phyloP scores from a whole-genome alignment of 2,329 filamentous ascomycete species.

The Monilinia polystroma region DNA sequence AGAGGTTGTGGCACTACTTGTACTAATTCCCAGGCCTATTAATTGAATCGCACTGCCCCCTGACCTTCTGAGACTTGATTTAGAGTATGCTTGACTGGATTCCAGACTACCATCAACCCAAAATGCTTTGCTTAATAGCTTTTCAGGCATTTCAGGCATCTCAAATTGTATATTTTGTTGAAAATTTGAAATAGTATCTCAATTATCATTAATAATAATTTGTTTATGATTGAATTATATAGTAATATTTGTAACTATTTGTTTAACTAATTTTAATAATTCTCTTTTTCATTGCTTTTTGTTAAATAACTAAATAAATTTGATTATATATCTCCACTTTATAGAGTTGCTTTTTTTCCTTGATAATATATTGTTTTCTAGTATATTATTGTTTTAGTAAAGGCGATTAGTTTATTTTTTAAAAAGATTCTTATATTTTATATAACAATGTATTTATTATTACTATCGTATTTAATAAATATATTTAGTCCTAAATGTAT shows the following conservation, averaged over 20 bases:
- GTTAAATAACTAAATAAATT: constrained; percentile 40
- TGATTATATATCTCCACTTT: constrained; percentile 36
- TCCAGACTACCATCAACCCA: constrained; percentile 30
- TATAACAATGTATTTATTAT: constrained; percentile 29
- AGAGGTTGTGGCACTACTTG: constrained; percentile 16
- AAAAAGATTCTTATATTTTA: constrained; percentile 28
- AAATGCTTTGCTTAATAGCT: constrained; percentile 29
- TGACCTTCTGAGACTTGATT: constrained; percentile 27
- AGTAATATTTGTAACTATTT: constrained; percentile 38
- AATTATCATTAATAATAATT: constrained; percentile 33
- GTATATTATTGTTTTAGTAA: constrained; percentile 27
- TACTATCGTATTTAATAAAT: constrained; percentile 31
- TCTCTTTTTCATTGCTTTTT: constrained; percentile 36
- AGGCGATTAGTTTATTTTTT: constrained; percentile 30
- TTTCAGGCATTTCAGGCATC: constrained; percentile 26
- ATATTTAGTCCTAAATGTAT: constrained; percentile 36
- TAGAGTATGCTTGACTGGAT: constrained; percentile 28
- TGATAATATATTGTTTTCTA: constrained; percentile 25
- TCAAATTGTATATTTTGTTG: constrained; percentile 35
- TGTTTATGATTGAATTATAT: constrained; percentile 34
- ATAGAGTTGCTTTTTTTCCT: constrained; percentile 29
- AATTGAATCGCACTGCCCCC: constrained; percentile 26
- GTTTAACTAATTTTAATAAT: constrained; percentile 34
- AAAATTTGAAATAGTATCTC: constrained; percentile 35
- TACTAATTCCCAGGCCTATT: constrained; percentile 16